Base-by-base conservation (phyloP, 192 early-diverging fungal species). In the Physocladia obscura region DNA sequence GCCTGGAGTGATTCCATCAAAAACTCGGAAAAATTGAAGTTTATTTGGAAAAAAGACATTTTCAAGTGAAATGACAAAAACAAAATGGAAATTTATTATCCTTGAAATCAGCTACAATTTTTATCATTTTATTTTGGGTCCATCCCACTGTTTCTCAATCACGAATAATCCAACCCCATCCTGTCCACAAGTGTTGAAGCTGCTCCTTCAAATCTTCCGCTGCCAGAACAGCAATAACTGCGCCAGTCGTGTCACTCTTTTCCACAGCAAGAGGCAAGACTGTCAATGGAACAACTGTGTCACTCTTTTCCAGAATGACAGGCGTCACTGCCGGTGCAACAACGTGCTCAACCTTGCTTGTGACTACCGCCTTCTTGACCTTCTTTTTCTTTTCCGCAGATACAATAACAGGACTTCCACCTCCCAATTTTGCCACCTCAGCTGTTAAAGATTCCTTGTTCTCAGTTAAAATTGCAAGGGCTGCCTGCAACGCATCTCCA, bases 361-460 rank as follows among this genome's bases (percentile, higher is more conserved):
- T 69, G 17, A 71, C 69, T 1, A 76, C 84, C 5, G 77, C 76
- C 64, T 87, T 86, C 57, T 78, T 82, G 26, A 78, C 61, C 74
- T 89, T 88, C 36, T 19, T 27, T 19, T 8, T 21, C 40, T 62
- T 62, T 17, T 19, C 44, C 21, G 40, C 61, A 40, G 37, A 13
- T n/a, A 26, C 31, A 15, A 48, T 11, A 17, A 52, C 51, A 40
- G 54, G 52, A 2, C 26, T n/a, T 3, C 21, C 65, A 44, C 21
- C 59, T 21, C 36, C 69, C 22, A 26, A 15, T 36, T 58, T 39
- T 2, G 35, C 59, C 36, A 77, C 57, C 38, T 37, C 68, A 50
- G 57, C 39, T 2, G 62, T 68, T 49, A 79, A 54, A 27, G 49
- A 47, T 65, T 76, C 67, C 74, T 79, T 76, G 38, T 57, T 60